Evolutionary conservation across 1,284 basidiomycete genomes (phyloP), one percentile per base, ranked within the genome.

Genomic region (Trichosporon faecale): DNA sequence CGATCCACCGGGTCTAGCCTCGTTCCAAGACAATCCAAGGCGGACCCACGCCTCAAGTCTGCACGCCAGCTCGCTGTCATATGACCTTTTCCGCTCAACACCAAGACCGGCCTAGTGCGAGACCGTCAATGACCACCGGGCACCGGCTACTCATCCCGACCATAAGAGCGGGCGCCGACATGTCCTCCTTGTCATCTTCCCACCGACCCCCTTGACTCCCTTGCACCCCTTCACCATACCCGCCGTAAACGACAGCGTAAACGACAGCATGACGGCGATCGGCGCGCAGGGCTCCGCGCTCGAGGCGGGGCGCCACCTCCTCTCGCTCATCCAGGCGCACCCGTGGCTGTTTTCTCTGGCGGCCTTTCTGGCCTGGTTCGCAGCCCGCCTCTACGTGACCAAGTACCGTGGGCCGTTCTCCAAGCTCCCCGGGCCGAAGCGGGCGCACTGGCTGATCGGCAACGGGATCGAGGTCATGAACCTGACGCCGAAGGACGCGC

Each of bases 401-500:
- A 27, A 16, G 27, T 61, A 61, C 57, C 29, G 9, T 16, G 57
- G 57, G 27, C 57, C 27, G 18, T 61, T 61, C 57, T 31, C 27
- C 29, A 31, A 33, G 29, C 57, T 61, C 5, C 57, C 57, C 29
- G 57, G 57, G 29, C 57, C 57, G 57, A 31, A 33, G 18, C 57
- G 57, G 29, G 16, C 27, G 57, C 21, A 61, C 57, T n/a, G 21
- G 57, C 29, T 61, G 16, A 29, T 61, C 27, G 57, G 57, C 57
- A 61, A 31, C 8, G 57, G 57, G 16, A 21, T 61, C 57, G 57
- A 61, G 27, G 27, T 61, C 4, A 33, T 61, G 16, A 31, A 61
- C 27, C 57, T 61, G 57, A 61, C 57, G 57, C 57, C 57, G 16
- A 61, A 61, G 57, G 57, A 61, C 27, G 57, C 57, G 57, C 57